A percentile compares a stretch with the other conserved stretches of the same genome.
phyloP scores from a whole-genome alignment of 768 basidiomycete genomes.

The Macrolepiota albuminosa region DNA sequence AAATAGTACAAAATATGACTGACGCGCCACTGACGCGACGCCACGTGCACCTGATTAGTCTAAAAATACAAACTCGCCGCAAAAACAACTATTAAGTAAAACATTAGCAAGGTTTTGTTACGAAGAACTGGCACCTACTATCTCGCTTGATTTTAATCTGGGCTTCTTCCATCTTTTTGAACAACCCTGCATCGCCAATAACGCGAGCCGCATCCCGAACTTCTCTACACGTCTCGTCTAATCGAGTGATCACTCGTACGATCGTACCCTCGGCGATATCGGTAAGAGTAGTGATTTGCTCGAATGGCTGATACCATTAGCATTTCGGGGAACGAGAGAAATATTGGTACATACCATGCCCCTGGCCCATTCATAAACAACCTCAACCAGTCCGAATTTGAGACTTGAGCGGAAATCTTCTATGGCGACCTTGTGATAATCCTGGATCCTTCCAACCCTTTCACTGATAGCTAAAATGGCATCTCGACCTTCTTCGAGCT shows the following conservation, averaged over 20 bases:
- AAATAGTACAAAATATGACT: slow-evolving; percentile 12
- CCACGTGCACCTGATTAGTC: slow-evolving; percentile 6
- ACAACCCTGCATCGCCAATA: slow-evolving; percentile 92
- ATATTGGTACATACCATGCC: slow-evolving; percentile 74
- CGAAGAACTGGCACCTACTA: slow-evolving; percentile 52
- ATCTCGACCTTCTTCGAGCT: slow-evolving; percentile 75
- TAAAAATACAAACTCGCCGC: slow-evolving; percentile 87
- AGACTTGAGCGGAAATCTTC: slow-evolving; percentile 76
- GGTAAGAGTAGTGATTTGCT: slow-evolving; percentile 88
- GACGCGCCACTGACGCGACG: neutral
- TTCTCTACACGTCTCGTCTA: slow-evolving; percentile 97
- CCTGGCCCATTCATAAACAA: slow-evolving; percentile 98
- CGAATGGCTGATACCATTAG: slow-evolving; percentile 67
- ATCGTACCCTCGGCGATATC: slow-evolving; percentile 97
- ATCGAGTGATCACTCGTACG: slow-evolving; percentile 89
- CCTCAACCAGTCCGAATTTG: slow-evolving; percentile 91
- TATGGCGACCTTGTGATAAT: slow-evolving; percentile 68
- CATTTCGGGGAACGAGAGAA: neutral
- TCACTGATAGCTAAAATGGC: slow-evolving; percentile 77
- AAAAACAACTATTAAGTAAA: slow-evolving; percentile 63
- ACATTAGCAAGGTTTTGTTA: slow-evolving; percentile 4
- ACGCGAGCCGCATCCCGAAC: slow-evolving; percentile 96
- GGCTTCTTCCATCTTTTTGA: slow-evolving; percentile 97
- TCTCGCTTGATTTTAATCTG: slow-evolving; percentile 94
- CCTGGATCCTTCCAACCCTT: slow-evolving; percentile 75